Evolutionary conservation across 345 rosid species (phyloP), one percentile per base, ranked within the genome.

Genomic region (Euclidium syriacum): DNA sequence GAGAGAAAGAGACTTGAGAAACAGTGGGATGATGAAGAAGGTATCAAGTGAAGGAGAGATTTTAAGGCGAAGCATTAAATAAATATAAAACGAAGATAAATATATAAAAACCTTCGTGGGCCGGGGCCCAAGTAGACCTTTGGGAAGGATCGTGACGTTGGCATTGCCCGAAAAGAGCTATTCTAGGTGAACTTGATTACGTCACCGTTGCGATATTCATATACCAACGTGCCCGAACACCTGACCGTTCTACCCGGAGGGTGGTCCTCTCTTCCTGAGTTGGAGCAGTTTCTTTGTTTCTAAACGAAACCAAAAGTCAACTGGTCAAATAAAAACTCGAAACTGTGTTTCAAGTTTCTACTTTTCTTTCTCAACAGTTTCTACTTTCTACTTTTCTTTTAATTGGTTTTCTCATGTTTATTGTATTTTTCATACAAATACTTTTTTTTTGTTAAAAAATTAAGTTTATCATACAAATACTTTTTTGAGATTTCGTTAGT

Each of bases 111-210:
- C 40, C 30, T 58, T 71, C 61, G 35, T 58, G 75, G 75, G 75
- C 75, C 75, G 42, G 63, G 64, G 71, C 75, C 75, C 71, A 71
- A 64, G 41, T 12, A 58, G 41, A 56, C 23, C 23, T 54, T 44
- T 44, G 64, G 4, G 11, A 39, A 29, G 29, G 58, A 38, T 39
- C 25, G 51, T 71, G 75, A 47, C 71, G 75, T 58, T 30, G 27
- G 27, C 62, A 27, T 25, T 56, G 19, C 60, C 56, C 70, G 48
- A 56, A 53, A 33, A 4, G 16, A 57, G 48, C 59, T 57, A 40
- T 8, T 49, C 11, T 48, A 44, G 3, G 38, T 41, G 46, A 63
- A 10, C 6, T 39, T 48, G 57, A 42, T 64, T 71, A 51, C 71
- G 71, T 58, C 61, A 58, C 3, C 65, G 15, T 17, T 47, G 29